phyloP scores from a whole-genome alignment of 306 rosid genomes.

The Alnus glutinosa region DNA sequence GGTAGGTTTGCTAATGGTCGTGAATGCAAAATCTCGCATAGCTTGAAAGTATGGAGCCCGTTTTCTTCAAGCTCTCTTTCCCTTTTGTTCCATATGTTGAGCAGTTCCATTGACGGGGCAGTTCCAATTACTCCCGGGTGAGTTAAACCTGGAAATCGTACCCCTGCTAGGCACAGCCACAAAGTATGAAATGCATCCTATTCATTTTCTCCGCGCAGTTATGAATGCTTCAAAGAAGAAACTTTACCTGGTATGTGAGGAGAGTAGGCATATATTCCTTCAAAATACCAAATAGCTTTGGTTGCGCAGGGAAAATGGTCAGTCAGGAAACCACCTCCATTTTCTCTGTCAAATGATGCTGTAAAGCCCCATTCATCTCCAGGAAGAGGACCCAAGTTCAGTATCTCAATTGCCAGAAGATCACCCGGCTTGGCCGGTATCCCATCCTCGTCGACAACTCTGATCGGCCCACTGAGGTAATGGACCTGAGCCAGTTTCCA shows the following conservation, averaged over 20 bases:
- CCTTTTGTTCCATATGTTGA: conserved; percentile 80
- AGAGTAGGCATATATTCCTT: conserved; percentile 87
- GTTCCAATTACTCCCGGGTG: conserved; percentile 93
- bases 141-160: conserved; percentile 86
- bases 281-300: conserved; percentile 89
- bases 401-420: conserved; percentile 78
- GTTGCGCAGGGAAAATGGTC: conserved; percentile 87
- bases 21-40: conserved; percentile 82
- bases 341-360: conserved; percentile 90
- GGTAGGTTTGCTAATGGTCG: conserved; percentile 92
- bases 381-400: conserved; percentile 88
- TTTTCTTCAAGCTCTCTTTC: conserved; percentile 63
- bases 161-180: conserved; percentile 50
- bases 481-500: conserved; percentile 51
- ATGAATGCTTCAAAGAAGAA: neutral
- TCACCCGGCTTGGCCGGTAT: conserved; percentile 83
- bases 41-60: conserved; percentile 61
- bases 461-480: conserved; percentile 81
- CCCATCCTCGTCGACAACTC: conserved; percentile 70
- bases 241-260: conserved; percentile 90
- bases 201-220: neutral
- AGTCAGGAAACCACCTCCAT: conserved; percentile 91
- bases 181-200: conserved; percentile 2
- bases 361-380: conserved; percentile 98
- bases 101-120: conserved; percentile 84